Conservation (phyloP, 2,329 filamentous ascomycete genomes). For the Alternaria incomplexa region DNA sequence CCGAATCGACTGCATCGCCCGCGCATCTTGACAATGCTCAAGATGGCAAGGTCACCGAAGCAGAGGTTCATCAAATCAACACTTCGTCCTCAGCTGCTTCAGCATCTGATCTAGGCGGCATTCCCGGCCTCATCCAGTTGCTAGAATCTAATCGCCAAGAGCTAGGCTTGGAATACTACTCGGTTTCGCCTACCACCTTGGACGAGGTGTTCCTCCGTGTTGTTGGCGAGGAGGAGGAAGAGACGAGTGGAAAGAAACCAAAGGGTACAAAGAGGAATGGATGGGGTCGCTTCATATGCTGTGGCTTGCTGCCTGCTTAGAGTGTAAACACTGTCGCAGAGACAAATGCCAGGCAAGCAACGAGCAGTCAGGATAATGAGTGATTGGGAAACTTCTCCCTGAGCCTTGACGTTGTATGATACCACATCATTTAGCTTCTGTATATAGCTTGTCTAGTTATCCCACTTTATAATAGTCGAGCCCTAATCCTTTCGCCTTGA, state of each 20-base stretch:
- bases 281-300: not conserved
- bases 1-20: slow-evolving; percentile 37
- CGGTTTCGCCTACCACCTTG: slow-evolving; percentile 82
- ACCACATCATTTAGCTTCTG: not conserved
- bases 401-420: not conserved
- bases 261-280: not conserved
- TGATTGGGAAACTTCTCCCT: not conserved
- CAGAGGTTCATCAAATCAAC: slow-evolving; percentile 30
- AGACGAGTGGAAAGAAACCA: slow-evolving; percentile 18
- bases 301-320: not conserved
- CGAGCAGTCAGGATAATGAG: not conserved
- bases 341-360: not conserved
- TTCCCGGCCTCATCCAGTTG: slow-evolving; percentile 72
- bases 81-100: slow-evolving; percentile 12
- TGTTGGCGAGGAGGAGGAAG: slow-evolving; percentile 72
- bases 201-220: slow-evolving; percentile 92
- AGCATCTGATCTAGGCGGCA: slow-evolving; percentile 50
- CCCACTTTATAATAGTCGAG: not conserved
- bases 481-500: not conserved
- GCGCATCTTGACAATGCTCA: not conserved
- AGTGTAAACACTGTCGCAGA: not conserved
- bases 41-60: slow-evolving; percentile 17
- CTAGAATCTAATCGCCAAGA: slow-evolving; percentile 73
- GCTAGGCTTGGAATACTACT: slow-evolving; percentile 83
- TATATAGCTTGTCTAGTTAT: not conserved